Percentiles rank a stretch among this genome's conserved stretches.
phyloP scores from a whole-genome alignment of 2,329 filamentous ascomycete species.

The Plectosphaerella cucumerina region DNA sequence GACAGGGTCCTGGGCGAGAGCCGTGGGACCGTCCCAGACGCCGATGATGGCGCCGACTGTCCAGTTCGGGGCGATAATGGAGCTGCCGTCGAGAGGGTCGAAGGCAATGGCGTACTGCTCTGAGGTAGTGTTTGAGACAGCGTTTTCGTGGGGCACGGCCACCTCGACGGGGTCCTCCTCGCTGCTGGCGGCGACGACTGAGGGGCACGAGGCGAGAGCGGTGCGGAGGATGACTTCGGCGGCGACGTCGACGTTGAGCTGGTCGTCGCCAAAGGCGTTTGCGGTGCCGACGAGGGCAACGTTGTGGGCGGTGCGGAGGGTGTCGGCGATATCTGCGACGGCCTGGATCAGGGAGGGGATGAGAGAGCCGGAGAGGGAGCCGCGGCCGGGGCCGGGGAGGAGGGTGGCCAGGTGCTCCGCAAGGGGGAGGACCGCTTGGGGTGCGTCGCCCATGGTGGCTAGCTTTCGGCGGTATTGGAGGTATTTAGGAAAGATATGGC shows the following conservation, averaged over 20 bases:
- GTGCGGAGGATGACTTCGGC: slow-evolving; percentile 45
- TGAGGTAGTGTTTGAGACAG: neutral
- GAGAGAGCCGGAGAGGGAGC: slow-evolving; percentile 37
- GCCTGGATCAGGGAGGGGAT: slow-evolving; percentile 43
- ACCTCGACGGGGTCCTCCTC: slow-evolving; percentile 57
- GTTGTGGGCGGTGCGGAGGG: slow-evolving; percentile 38
- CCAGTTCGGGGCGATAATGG: slow-evolving; percentile 56
- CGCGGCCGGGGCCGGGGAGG: slow-evolving; percentile 15
- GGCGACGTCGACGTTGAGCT: slow-evolving; percentile 53
- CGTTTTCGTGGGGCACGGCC: slow-evolving; percentile 11
- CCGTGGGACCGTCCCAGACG: slow-evolving; percentile 48
- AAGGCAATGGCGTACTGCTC: slow-evolving; percentile 57
- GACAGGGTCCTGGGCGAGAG: slow-evolving; percentile 33
- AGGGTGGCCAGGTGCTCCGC: slow-evolving; percentile 15
- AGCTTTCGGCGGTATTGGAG: too few relatives aligned
- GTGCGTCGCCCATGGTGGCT: neutral
- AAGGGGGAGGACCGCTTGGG: neutral
- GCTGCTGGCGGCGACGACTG: slow-evolving; percentile 48
- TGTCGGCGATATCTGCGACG: slow-evolving; percentile 38
- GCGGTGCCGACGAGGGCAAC: slow-evolving; percentile 44
- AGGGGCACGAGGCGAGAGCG: slow-evolving; percentile 36
- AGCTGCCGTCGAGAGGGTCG: slow-evolving; percentile 60
- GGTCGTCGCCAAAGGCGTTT: slow-evolving; percentile 56
- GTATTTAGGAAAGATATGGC: neutral
- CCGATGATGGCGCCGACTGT: slow-evolving; percentile 56